Conservation (phyloP, 1,284 basidiomycete species). For the Taiwanofungus camphoratus region DNA sequence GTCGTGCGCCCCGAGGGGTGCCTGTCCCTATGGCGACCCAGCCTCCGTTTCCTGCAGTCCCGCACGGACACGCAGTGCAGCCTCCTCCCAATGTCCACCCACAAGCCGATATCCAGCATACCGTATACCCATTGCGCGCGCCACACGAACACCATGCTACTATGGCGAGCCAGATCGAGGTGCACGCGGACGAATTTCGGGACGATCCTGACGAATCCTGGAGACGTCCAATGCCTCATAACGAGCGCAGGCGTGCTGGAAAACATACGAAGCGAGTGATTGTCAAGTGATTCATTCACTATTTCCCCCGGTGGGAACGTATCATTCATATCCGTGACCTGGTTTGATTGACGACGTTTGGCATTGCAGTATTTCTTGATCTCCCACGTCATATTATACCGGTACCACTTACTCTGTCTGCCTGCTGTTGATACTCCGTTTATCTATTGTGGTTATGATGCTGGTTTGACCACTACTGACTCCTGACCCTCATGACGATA, state of each 20-base stretch:
- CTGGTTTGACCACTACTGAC: too few relatives aligned
- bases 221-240: slow-evolving; percentile 59
- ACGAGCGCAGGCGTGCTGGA: slow-evolving; percentile 64
- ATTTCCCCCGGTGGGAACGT: background rate
- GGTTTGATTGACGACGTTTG: background rate
- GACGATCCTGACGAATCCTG: slow-evolving; percentile 56
- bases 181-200: slow-evolving; percentile 16
- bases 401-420: too few relatives aligned
- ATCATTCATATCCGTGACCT: background rate
- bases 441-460: too few relatives aligned
- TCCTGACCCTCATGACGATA: too few relatives aligned
- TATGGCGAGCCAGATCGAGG: slow-evolving; percentile 2
- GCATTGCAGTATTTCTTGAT: background rate
- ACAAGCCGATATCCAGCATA: slow-evolving; percentile 1
- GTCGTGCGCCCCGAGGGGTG: background rate
- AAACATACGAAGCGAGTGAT: slow-evolving; percentile 60
- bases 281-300: slow-evolving; percentile 16
- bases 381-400: background rate
- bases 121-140: slow-evolving; percentile 4
- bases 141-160: slow-evolving; percentile 1
- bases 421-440: too few relatives aligned
- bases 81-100: background rate
- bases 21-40: slow-evolving; percentile 1
- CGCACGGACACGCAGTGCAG: background rate
- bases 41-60: background rate